Base-by-base conservation (phyloP, 2,329 filamentous ascomycete species). In the Aspergillus caelatus region DNA sequence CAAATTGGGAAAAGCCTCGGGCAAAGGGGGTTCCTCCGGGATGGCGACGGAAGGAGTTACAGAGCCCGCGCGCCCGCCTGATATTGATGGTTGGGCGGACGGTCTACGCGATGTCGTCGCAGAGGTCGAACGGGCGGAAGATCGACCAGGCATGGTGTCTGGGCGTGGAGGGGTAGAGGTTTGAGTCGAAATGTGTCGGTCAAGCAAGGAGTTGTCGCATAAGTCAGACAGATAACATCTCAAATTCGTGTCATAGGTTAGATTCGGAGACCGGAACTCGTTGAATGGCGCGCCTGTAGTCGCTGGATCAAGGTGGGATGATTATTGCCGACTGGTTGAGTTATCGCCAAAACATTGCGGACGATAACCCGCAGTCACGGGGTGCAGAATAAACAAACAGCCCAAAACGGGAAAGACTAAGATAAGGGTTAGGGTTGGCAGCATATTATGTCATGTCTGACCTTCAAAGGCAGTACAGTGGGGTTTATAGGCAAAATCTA, bases 41-140 rank as follows among this genome's bases (percentile, higher is more conserved):
- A 91, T 77, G 43, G 71, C 72, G 56, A 76, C 73, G 4, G 75
- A 73, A 2, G 79, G 77, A 8, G 78, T 77, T 61, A 72, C 76
- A 36, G 77, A 79, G 23, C 70, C 72, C 95, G 83, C 95, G 93
- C 62, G 97, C 21, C 48, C 48, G 95, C 75, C 94, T 94, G 82
- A 94, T 91, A 58, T 88, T 90, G 65, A 88, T 93, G 69, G 97
- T 91, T 64, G 92, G 52, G 72, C 74, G 28, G 78, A 79, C n/a
- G 76, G 72, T 68, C 76, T 77, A 66, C 78, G 78, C 56, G 76
- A 74, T 16, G 77, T 68, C 16, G 77, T 68, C 58, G 73, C 69
- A 57, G 76, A 74, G 11, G 71, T 71, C 65, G 78, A 76, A 71
- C 77, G 75, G 68, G 76, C 75, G 70, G 76, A 72, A 66, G 76